phyloP scores from a whole-genome alignment of 495 filamentous ascomycete genomes.

The Tuber calosporum region DNA sequence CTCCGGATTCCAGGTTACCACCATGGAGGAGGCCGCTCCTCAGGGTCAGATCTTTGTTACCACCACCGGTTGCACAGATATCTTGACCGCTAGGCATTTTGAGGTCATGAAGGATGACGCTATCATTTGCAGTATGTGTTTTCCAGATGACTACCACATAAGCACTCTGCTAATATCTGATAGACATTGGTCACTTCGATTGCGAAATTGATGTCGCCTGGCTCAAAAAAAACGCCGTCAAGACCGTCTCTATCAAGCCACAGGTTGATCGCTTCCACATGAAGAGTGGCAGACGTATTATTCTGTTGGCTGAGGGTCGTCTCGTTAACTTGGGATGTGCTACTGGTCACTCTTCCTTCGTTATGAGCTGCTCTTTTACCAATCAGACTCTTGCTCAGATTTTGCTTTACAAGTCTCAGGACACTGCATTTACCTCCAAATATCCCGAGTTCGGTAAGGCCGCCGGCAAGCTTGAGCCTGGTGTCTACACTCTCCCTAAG shows the following conservation, averaged over 20 bases:
- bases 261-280: constrained; percentile 97
- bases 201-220: constrained; percentile 99
- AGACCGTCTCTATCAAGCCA: constrained; percentile 96
- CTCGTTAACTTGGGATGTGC: constrained; percentile 98
- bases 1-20: constrained; percentile 89
- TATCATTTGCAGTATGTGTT: constrained; percentile 89
- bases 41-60: constrained; percentile 97
- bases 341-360: constrained; percentile 98
- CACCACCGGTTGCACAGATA: constrained; percentile 98
- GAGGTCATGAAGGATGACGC: constrained; percentile 96
- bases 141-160: neutral
- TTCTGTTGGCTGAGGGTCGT: constrained; percentile 95
- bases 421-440: constrained; percentile 78
- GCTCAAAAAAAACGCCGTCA: constrained; percentile 92
- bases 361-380: constrained; percentile 99
- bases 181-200: constrained; percentile 99
- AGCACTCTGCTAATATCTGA: neutral
- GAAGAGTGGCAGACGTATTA: constrained; percentile 90
- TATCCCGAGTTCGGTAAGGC: constrained; percentile 92
- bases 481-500: constrained; percentile 98
- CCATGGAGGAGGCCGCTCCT: constrained; percentile 90
- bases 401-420: constrained; percentile 89
- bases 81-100: constrained; percentile 86
- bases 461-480: constrained; percentile 73
- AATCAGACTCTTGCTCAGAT: constrained; percentile 99